These are phyloP conservation scores for Naganishia randhawae DNA, from an alignment of 768 basidiomycete species.

Conservation along the genomic window DNA sequence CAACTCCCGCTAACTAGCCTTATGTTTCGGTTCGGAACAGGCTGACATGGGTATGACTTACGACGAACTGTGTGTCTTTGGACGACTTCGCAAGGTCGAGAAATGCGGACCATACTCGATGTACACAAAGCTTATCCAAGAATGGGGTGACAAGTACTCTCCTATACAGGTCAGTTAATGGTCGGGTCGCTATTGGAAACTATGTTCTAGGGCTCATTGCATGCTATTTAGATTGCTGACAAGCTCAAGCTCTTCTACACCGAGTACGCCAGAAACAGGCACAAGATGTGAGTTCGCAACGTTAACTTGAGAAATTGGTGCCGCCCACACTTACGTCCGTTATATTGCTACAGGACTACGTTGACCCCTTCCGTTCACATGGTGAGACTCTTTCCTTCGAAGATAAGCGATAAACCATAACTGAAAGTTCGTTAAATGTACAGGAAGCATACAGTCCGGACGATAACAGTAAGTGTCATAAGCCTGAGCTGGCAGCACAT, in stretches of 20 bases:
- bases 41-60: constrained; percentile 99
- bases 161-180: constrained; percentile 67
- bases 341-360: constrained; percentile 39
- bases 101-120: constrained; percentile 98
- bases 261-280: constrained; percentile 90
- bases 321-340: too few species aligned
- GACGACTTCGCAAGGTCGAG: constrained; percentile 87
- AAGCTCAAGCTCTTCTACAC: constrained; percentile 98
- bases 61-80: constrained; percentile 89
- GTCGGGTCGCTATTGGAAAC: not conserved
- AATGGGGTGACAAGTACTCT: constrained; percentile 83
- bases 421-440: not conserved
- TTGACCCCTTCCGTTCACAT: constrained; percentile 43
- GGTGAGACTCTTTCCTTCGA: constrained; percentile 31
- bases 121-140: constrained; percentile 88
- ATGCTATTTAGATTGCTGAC: constrained; percentile 69
- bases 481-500: not conserved
- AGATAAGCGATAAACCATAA: not conserved
- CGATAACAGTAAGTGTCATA: constrained; percentile 72
- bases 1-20: not conserved
- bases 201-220: not conserved
- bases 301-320: not conserved
- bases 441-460: constrained; percentile 96
- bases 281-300: constrained; percentile 77
- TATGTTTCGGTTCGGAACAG: too few species aligned